Percentiles rank a stretch among this genome's conserved stretches.
phyloP scores from a whole-genome alignment of 805 yeast genomes.

The Candida patagonica region DNA sequence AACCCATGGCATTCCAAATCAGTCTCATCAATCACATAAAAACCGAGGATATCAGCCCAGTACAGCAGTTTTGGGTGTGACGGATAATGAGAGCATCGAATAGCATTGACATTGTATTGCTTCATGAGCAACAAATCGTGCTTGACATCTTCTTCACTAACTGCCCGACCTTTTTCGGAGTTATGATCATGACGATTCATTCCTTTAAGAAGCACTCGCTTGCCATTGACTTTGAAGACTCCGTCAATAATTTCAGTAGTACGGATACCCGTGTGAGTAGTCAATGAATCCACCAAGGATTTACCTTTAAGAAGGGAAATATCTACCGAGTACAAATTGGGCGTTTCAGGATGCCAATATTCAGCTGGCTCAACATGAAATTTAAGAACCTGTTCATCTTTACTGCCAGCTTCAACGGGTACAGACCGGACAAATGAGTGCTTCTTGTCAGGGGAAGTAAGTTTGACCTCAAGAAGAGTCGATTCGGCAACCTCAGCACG shows the following conservation, averaged over 20 bases:
- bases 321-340: constrained; percentile 23
- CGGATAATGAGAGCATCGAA: constrained; percentile 33
- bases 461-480: neutral
- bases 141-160: constrained; percentile 28
- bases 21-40: constrained; percentile 32
- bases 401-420: neutral
- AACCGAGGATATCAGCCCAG: constrained; percentile 27
- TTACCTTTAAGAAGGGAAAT: constrained; percentile 12
- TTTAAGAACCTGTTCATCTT: neutral
- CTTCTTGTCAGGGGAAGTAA: neutral
- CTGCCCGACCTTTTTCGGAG: constrained; percentile 29
- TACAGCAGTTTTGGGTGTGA: constrained; percentile 28
- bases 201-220: constrained; percentile 26
- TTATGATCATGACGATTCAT: constrained; percentile 33
- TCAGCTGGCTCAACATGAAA: constrained; percentile 16
- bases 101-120: constrained; percentile 29
- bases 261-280: constrained; percentile 27
- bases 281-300: constrained; percentile 9
- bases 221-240: constrained; percentile 26
- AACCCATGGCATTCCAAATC: constrained; percentile 34
- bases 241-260: constrained; percentile 24
- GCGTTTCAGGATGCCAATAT: constrained; percentile 31
- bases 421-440: neutral
- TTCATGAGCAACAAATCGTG: constrained; percentile 30
- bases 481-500: neutral